These are phyloP conservation scores for Oehlia diaphana DNA, from an alignment of 192 early-diverging fungal genomes.

Conservation along the genomic window DNA sequence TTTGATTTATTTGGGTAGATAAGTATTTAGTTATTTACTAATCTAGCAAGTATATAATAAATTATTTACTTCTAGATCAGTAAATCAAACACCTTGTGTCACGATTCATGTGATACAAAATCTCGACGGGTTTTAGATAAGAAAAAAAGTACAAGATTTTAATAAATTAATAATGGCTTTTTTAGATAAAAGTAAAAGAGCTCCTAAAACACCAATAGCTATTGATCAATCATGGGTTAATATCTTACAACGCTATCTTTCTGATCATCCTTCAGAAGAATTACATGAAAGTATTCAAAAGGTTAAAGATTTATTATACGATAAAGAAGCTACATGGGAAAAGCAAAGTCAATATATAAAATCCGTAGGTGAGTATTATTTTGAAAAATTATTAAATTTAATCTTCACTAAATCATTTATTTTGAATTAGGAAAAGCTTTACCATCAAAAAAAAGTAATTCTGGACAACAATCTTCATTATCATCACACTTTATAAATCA, in stretches of 20 bases:
- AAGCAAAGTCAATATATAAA: slow-evolving; percentile 36
- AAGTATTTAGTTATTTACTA: no score
- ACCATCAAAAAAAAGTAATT: slow-evolving; percentile 5
- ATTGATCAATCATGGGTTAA: slow-evolving; percentile 15
- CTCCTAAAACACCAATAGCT: neutral
- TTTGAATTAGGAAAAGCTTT: neutral
- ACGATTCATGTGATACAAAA: no score
- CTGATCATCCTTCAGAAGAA: neutral
- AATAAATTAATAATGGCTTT: neutral
- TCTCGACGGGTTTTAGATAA: no score
- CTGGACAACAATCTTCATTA: slow-evolving; percentile 3
- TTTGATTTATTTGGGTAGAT: no score
- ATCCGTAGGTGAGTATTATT: slow-evolving; percentile 29
- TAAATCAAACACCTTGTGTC: no score
- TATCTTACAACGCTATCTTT: neutral
- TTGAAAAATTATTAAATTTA: neutral
- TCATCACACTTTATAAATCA: slow-evolving; percentile 23
- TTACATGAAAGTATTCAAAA: slow-evolving; percentile 1
- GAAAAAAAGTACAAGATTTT: no score
- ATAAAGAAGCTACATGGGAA: slow-evolving; percentile 31
- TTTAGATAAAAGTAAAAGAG: neutral
- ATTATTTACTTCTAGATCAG: no score
- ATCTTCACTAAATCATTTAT: neutral
- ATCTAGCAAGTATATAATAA: no score
- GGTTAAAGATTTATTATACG: slow-evolving; percentile 19